phyloP scores from a whole-genome alignment of 345 rosid species.

The Populus tremula region DNA sequence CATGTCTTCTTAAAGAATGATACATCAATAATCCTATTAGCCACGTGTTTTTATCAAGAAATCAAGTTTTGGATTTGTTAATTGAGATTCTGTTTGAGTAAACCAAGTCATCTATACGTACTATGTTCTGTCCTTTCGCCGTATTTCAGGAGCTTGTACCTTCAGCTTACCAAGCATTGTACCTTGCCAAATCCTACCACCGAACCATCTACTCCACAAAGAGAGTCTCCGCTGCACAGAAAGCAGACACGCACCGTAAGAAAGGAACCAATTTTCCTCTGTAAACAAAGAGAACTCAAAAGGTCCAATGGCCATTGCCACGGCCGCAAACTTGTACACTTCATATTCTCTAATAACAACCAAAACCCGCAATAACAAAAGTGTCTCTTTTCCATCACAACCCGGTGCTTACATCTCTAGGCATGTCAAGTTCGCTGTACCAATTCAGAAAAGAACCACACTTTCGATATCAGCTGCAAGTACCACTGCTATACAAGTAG shows the following conservation, averaged over 20 bases:
- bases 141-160: not conserved
- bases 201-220: not conserved
- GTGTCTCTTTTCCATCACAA: conserved; percentile 11
- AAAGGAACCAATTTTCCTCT: not conserved
- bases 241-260: too few species aligned
- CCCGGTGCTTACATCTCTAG: conserved; percentile 10
- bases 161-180: not conserved
- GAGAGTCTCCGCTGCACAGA: too few species aligned
- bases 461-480: conserved; percentile 34
- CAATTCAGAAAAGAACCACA: conserved; percentile 11
- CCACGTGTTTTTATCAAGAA: too few species aligned
- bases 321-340: conserved; percentile 48
- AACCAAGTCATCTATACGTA: too few species aligned
- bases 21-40: too few species aligned
- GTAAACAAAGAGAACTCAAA: not conserved
- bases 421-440: conserved; percentile 14
- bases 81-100: too few species aligned
- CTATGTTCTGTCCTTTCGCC: not conserved
- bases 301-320: conserved; percentile 43
- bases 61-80: too few species aligned
- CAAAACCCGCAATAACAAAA: conserved; percentile 17
- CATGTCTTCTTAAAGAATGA: too few species aligned
- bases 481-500: conserved; percentile 44
- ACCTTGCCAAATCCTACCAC: not conserved
- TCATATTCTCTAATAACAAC: conserved; percentile 18